Conservation (phyloP, 306 rosid genomes). For the Lathyrus oleraceus region DNA sequence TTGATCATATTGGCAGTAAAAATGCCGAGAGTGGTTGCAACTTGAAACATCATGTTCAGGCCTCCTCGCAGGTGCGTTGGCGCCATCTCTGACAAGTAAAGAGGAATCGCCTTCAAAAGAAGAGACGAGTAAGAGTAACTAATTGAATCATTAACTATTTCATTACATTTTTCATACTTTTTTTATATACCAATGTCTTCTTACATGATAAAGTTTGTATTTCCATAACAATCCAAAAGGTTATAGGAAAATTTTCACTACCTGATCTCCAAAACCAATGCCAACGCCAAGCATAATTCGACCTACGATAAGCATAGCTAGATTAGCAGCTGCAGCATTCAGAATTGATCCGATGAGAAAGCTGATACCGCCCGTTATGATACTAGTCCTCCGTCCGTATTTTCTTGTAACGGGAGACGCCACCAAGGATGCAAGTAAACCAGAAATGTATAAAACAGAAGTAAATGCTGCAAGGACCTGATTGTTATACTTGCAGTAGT, state of each 20-base stretch:
- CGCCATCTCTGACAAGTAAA: constrained; percentile 91
- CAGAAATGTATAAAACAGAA: constrained; percentile 81
- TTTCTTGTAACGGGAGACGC: constrained; percentile 82
- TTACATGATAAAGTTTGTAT: neutral
- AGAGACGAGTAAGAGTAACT: neutral
- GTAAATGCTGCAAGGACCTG: constrained; percentile 91
- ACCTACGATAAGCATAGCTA: constrained; percentile 76
- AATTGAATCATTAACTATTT: neutral
- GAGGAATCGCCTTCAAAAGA: constrained; percentile 77
- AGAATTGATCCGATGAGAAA: constrained; percentile 65
- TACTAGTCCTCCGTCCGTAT: constrained; percentile 72
- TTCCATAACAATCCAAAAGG: neutral
- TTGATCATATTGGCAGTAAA: constrained; percentile 89
- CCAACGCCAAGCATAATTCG: constrained; percentile 94
- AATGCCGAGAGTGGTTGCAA: constrained; percentile 86
- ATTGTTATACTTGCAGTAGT: constrained; percentile 85
- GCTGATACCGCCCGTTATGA: constrained; percentile 71
- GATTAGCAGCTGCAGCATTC: constrained; percentile 66
- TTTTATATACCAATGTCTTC: neutral
- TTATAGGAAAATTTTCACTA: constrained; percentile 29
- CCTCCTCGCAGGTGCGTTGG: constrained; percentile 92
- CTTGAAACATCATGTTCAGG: constrained; percentile 89
- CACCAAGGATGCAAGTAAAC: constrained; percentile 68
- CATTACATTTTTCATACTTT: neutral
- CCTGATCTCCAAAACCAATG: constrained; percentile 97